Conservation (phyloP, 257 asterid species). For the Anisodus tanguticus region DNA sequence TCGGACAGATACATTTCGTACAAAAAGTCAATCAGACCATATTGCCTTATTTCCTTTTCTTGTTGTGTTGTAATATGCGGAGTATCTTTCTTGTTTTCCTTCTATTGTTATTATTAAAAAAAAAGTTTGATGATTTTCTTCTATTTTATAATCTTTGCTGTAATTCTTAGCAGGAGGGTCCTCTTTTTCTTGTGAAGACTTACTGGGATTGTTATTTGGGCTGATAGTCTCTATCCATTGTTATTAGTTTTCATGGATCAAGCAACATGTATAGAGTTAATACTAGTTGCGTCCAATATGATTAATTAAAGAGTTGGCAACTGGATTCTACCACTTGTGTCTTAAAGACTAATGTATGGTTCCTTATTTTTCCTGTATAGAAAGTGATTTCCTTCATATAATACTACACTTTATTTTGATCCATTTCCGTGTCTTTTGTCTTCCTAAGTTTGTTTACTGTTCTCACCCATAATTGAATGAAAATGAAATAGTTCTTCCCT, state of each 20-base stretch:
- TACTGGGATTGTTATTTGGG: background rate
- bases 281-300: conserved; percentile 11
- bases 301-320: conserved; percentile 16
- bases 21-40: background rate
- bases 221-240: conserved; percentile 14
- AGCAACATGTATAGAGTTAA: background rate
- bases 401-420: background rate
- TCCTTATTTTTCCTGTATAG: conserved; percentile 4
- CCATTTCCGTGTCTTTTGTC: background rate
- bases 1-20: background rate
- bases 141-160: background rate
- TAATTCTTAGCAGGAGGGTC: conserved; percentile 22
- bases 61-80: background rate
- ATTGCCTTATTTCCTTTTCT: background rate
- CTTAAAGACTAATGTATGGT: conserved; percentile 21
- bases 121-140: background rate
- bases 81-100: background rate
- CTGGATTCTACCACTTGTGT: conserved; percentile 26
- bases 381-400: conserved; percentile 25
- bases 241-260: conserved; percentile 11
- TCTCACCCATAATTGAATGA: background rate
- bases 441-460: background rate
- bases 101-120: background rate
- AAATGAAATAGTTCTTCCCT: background rate
- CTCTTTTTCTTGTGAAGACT: background rate